phyloP scores from a whole-genome alignment of 352 stramenopile genomes.

The Globisporangium takayamanum region DNA sequence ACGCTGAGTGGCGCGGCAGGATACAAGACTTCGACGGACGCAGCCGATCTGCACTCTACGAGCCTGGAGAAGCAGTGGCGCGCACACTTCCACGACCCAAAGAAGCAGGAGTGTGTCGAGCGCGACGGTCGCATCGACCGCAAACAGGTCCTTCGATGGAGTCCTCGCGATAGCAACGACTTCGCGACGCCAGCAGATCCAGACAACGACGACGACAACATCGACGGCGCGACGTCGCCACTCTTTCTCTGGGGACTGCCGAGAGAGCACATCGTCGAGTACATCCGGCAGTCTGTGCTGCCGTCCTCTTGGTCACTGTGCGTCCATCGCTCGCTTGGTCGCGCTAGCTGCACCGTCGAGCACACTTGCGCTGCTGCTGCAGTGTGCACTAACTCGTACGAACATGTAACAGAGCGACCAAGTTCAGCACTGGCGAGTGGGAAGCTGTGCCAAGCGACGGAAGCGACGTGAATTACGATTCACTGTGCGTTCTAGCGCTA shows the following conservation, averaged over 20 bases:
- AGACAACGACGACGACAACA: not conserved
- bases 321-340: not conserved
- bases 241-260: conserved; percentile 59
- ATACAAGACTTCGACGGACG: not conserved
- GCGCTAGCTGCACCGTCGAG: not conserved
- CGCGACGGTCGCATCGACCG: conserved; percentile 33
- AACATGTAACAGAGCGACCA: conserved; percentile 19
- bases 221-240: conserved; percentile 19
- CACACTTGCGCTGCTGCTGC: not conserved
- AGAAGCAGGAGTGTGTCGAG: conserved; percentile 26
- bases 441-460: conserved; percentile 24
- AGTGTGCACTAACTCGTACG: not conserved
- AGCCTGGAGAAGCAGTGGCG: conserved; percentile 43
- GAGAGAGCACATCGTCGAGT: conserved; percentile 67
- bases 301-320: conserved; percentile 58
- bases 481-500: conserved; percentile 1
- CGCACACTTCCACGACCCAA: conserved; percentile 31
- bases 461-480: not conserved
- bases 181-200: not conserved
- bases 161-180: not conserved
- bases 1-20: not conserved
- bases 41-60: conserved; percentile 7
- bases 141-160: conserved; percentile 37
- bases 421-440: conserved; percentile 32
- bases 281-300: conserved; percentile 70